These are phyloP conservation scores for Aspergillus panamensis DNA, from an alignment of 495 filamentous ascomycete genomes.

Conservation along the genomic window DNA sequence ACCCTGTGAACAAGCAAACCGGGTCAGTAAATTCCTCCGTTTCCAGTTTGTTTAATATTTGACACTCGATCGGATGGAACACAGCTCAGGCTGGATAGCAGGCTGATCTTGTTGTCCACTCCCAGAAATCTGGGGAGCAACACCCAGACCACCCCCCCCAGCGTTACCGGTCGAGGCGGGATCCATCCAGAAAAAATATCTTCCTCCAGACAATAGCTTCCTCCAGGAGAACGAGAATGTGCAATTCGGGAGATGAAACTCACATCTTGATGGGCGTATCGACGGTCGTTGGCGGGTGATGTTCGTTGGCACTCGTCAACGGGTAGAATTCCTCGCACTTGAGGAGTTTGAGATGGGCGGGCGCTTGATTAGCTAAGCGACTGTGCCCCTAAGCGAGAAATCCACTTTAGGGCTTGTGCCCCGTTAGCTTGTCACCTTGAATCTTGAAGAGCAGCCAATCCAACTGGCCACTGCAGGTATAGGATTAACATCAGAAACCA, in stretches of 20 bases:
- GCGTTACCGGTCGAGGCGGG: constrained; percentile 1
- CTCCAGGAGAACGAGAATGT: constrained; percentile 10
- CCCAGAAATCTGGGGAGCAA: no score
- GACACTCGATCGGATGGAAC: no score
- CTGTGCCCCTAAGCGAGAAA: constrained; percentile 44
- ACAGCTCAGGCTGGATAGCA: no score
- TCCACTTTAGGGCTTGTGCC: constrained; percentile 39
- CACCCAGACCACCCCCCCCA: neutral
- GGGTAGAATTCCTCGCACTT: constrained; percentile 39
- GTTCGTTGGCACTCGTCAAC: constrained; percentile 48
- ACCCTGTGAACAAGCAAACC: constrained; percentile 62
- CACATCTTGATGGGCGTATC: constrained; percentile 55
- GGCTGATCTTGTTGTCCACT: no score
- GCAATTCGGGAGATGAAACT: constrained; percentile 36
- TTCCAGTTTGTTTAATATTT: no score
- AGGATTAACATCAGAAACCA: no score
- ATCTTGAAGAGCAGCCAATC: neutral
- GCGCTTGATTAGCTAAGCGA: constrained; percentile 48
- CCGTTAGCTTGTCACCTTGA: constrained; percentile 1
- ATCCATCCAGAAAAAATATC: constrained; percentile 18
- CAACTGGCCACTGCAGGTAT: no score
- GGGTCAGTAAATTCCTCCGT: constrained; percentile 30
- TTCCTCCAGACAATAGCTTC: constrained; percentile 17
- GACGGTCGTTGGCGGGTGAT: constrained; percentile 53
- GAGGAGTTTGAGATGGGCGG: constrained; percentile 44